A percentile compares a stretch with the other conserved stretches of the same genome.
Evolutionary conservation across 768 basidiomycete species (phyloP).

Genomic region (Omphalotus guepiniiformis): DNA sequence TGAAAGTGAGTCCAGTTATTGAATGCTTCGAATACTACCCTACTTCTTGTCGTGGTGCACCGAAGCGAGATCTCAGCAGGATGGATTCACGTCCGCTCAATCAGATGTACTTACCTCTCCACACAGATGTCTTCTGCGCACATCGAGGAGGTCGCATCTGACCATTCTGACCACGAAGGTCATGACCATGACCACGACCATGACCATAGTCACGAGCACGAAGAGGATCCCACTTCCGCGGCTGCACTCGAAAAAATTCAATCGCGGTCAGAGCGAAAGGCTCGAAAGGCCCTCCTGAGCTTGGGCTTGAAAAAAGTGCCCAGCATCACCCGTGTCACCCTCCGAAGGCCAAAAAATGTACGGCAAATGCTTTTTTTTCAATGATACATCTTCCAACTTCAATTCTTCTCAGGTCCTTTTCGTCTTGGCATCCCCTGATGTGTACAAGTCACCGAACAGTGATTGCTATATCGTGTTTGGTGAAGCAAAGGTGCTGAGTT

Average conservation of each 20-base stretch:
- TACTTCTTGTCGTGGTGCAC: too few species aligned
- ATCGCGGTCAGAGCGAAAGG: constrained; percentile 92
- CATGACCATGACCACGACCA: constrained; percentile 51
- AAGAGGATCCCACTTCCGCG: constrained; percentile 81
- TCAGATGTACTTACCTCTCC: constrained; percentile 10
- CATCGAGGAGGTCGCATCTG: constrained; percentile 80
- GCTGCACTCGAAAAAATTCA: constrained; percentile 90
- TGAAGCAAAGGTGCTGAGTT: constrained; percentile 74
- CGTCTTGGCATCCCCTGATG: constrained; percentile 90
- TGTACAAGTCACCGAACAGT: constrained; percentile 96
- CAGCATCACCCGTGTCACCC: constrained; percentile 91
- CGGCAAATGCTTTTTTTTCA: constrained; percentile 20
- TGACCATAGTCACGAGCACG: constrained; percentile 52
- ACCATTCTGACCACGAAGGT: constrained; percentile 68
- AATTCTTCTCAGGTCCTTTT: constrained; percentile 70
- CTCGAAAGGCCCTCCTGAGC: constrained; percentile 86
- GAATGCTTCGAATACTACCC: too few species aligned
- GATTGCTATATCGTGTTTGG: constrained; percentile 99
- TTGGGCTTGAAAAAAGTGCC: constrained; percentile 92
- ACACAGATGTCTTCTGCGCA: constrained; percentile 75
- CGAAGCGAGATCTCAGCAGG: too few species aligned
- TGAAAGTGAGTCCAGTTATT: too few species aligned
- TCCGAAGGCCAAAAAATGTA: constrained; percentile 93
- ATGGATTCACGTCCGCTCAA: too few species aligned
- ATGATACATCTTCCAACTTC: not conserved